These are phyloP conservation scores for Camelina neglecta DNA, from an alignment of 345 rosid genomes.

Conservation along the genomic window DNA sequence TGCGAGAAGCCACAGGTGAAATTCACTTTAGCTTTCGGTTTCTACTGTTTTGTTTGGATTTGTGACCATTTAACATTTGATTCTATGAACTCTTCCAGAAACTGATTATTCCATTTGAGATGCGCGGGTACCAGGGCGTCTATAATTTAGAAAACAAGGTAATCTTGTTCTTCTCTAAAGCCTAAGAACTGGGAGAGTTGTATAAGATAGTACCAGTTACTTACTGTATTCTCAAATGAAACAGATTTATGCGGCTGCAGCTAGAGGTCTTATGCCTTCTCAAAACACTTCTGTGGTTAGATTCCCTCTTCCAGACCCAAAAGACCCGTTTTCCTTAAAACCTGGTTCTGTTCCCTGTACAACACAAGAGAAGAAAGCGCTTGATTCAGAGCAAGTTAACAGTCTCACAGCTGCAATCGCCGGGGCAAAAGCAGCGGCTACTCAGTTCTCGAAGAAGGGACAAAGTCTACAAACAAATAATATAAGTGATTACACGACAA, in stretches of 20 bases:
- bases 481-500: conserved; percentile 31
- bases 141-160: conserved; percentile 98
- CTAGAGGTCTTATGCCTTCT: conserved; percentile 72
- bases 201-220: not conserved
- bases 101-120: conserved; percentile 87
- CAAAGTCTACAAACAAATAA: conserved; percentile 37
- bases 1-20: conserved; percentile 87
- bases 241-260: conserved; percentile 75
- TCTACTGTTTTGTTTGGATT: conserved; percentile 8
- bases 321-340: conserved; percentile 74
- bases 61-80: not conserved
- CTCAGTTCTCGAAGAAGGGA: conserved; percentile 70
- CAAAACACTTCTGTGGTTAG: conserved; percentile 61
- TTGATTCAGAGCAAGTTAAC: conserved; percentile 51
- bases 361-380: conserved; percentile 41
- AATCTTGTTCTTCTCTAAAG: not conserved
- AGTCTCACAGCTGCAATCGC: conserved; percentile 77
- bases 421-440: conserved; percentile 85
- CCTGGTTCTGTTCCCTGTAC: conserved; percentile 63
- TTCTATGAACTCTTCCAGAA: conserved; percentile 49
- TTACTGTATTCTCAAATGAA: conserved; percentile 9
- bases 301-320: conserved; percentile 73
- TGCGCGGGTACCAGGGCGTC: conserved; percentile 88
- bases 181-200: not conserved
- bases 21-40: conserved; percentile 1